Percentiles rank a stretch among this genome's conserved stretches.
Conservation (phyloP, 2,329 filamentous ascomycete genomes). For the Escovopsis weberi region DNA sequence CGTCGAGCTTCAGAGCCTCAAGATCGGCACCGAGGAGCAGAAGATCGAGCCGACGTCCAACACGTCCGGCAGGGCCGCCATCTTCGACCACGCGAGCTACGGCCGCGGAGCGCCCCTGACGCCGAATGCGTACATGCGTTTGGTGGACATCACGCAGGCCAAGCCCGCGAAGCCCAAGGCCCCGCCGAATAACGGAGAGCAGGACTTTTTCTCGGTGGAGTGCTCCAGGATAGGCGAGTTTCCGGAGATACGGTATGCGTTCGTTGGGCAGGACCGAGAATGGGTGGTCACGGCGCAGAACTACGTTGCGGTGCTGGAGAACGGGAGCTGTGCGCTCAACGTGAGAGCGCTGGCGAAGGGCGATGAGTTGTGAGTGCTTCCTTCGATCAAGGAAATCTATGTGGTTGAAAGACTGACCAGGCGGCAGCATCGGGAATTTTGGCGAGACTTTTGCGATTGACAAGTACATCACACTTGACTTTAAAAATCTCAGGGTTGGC, state of each 20-base stretch:
- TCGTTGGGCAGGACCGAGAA: conserved; percentile 5
- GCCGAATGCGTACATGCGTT: conserved; percentile 6
- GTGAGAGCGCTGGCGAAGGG: conserved; percentile 7
- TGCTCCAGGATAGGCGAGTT: conserved; percentile 5
- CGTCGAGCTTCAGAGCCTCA: conserved; percentile 6
- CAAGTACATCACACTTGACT: conserved; percentile 8
- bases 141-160: conserved; percentile 7
- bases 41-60: conserved; percentile 6
- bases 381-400: not conserved
- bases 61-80: conserved; percentile 7
- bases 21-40: conserved; percentile 8
- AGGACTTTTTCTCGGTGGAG: conserved; percentile 8
- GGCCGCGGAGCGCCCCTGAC: conserved; percentile 8
- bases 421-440: conserved; percentile 9
- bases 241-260: conserved; percentile 6
- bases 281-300: conserved; percentile 6
- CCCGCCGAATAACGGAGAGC: conserved; percentile 9
- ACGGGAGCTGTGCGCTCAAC: conserved; percentile 9
- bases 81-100: conserved; percentile 10
- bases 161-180: conserved; percentile 5
- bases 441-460: conserved; percentile 10
- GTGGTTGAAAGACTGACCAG: not conserved
- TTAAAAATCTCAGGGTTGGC: conserved; percentile 5
- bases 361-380: conserved; percentile 7
- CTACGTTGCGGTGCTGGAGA: conserved; percentile 6